Conservation (phyloP, 345 rosid species). For the Euclidium syriacum region DNA sequence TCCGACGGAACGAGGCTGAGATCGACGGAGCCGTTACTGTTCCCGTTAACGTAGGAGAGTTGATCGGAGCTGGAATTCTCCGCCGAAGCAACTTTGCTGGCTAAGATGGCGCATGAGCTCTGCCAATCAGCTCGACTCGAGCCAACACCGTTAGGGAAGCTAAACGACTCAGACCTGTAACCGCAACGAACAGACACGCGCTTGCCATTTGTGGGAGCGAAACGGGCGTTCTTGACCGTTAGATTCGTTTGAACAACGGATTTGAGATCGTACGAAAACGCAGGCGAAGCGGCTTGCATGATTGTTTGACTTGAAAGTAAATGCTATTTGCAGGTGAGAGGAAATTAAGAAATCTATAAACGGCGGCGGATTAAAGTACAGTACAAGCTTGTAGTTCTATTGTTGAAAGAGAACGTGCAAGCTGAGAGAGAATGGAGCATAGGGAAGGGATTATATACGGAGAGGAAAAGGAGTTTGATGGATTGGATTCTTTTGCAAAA, state of each 20-base stretch:
- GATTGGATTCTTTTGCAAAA: neutral
- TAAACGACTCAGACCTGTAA: constrained; percentile 45
- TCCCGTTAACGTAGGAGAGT: constrained; percentile 54
- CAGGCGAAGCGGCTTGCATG: constrained; percentile 46
- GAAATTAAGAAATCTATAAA: neutral
- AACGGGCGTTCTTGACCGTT: constrained; percentile 18
- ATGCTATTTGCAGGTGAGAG: neutral
- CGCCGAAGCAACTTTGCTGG: constrained; percentile 53
- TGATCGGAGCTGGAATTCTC: constrained; percentile 39
- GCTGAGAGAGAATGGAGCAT: constrained; percentile 22
- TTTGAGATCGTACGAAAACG: constrained; percentile 26
- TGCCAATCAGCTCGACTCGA: constrained; percentile 69
- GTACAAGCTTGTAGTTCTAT: constrained; percentile 25
- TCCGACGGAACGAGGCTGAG: constrained; percentile 58
- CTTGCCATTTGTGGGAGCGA: neutral
- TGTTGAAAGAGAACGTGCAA: constrained; percentile 25
- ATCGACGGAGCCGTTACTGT: constrained; percentile 36
- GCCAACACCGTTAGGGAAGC: constrained; percentile 49
- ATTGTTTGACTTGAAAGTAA: neutral
- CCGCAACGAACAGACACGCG: constrained; percentile 26
- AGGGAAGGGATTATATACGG: constrained; percentile 21
- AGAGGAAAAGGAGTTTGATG: neutral
- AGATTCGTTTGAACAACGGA: constrained; percentile 10
- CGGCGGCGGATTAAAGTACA: constrained; percentile 7
- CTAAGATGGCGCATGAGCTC: constrained; percentile 78